Evolutionary conservation across 768 basidiomycete species (phyloP), one percentile per base, ranked within the genome.

Genomic region (Sistotremastrum suecicum): DNA sequence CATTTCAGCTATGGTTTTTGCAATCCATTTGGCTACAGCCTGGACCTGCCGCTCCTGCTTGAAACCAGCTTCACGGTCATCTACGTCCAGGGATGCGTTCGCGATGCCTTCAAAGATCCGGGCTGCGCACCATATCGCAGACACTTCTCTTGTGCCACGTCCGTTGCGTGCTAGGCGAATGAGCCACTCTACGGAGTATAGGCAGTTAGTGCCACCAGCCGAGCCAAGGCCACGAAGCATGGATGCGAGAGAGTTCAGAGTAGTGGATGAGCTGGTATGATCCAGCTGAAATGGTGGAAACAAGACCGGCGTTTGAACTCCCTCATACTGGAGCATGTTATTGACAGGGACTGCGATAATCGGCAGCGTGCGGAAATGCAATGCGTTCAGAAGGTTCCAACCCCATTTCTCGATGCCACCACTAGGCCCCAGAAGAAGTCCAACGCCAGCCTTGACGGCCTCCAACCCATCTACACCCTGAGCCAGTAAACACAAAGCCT

Each of bases 331-430:
- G 58, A 46, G 65, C 39, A 29, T 11, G 9, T 48, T 41, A 38
- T 43, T 34, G 38, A 39, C 3, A 40, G 40, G 63, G 9, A 73
- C 67, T 7, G 74, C 57, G 5, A 66, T 60, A 42, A 76, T 59
- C 5, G 66, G 60, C n/a, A 72, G 82, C 50, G 68, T 66, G 3
- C 60, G 63, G 47, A 98, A 76, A 52, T 89, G 80, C 36, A 97
- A 63, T n/a, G 83, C 85, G 0, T 76, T 74, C 31, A 98, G 69
- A 3, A 99, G 57, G 41, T 75, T 74, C 82, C 84, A 90, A 3
- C 89, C 86, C 94, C 91, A 98, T 59, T 80, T 80, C 54, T 95
- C 89, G 11, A 95, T 76, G 0, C 84, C 81, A 5, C 89, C 88
- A 0, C 66, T 72, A 1, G 89, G 82, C 3, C 90, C 90, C 1